Evolutionary conservation across 495 filamentous ascomycete genomes (phyloP).

Genomic region (Penicillium goetzii): DNA sequence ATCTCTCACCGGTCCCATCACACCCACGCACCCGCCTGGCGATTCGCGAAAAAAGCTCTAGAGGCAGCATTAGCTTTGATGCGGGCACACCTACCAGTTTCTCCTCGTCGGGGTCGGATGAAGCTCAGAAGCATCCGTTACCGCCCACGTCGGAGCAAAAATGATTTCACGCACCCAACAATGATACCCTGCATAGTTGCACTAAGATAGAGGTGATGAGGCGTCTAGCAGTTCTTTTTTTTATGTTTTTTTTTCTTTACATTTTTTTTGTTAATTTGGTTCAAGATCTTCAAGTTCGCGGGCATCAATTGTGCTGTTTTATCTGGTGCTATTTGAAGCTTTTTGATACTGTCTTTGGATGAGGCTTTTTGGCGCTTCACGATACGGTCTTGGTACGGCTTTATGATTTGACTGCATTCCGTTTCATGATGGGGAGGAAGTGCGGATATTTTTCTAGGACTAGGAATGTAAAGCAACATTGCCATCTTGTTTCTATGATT

Average conservation of each 20-base stretch:
- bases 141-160: conserved; percentile 16
- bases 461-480: neutral
- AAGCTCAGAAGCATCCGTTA: conserved; percentile 24
- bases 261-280: neutral
- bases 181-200: conserved; percentile 35
- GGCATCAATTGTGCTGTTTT: neutral
- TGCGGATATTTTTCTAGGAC: neutral
- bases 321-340: neutral
- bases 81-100: conserved; percentile 41
- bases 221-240: conserved; percentile 20
- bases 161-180: conserved; percentile 25
- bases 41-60: conserved; percentile 38
- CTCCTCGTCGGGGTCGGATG: conserved; percentile 43
- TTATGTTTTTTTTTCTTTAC: conserved; percentile 10
- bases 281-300: neutral
- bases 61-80: conserved; percentile 39
- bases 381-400: neutral
- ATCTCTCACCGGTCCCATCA: conserved; percentile 58
- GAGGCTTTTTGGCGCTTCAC: neutral
- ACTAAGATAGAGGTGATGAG: conserved; percentile 22
- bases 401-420: neutral
- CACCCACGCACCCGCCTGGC: conserved; percentile 45
- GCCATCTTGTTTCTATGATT: neutral
- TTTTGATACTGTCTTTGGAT: neutral
- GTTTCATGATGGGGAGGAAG: neutral